Evolutionary conservation across 2,329 filamentous ascomycete genomes (phyloP).

Genomic region (Akanthomyces dipterigenus): DNA sequence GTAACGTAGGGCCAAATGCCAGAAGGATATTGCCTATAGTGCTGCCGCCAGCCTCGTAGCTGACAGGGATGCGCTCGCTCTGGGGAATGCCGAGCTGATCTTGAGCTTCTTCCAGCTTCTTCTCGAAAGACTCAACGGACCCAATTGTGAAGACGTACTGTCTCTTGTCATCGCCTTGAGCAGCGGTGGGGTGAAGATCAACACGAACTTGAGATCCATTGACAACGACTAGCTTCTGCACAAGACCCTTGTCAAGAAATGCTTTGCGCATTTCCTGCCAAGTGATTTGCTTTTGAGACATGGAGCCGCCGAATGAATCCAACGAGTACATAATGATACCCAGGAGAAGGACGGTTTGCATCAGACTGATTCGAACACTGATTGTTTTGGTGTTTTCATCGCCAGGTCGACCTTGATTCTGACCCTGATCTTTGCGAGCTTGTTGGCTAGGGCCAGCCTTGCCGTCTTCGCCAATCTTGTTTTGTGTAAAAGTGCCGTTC

Average conservation of each 20-base stretch:
- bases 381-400: slow-evolving; percentile 21
- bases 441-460: neutral
- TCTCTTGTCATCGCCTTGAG: slow-evolving; percentile 38
- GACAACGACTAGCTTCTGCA: slow-evolving; percentile 84
- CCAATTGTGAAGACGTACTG: slow-evolving; percentile 91
- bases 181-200: slow-evolving; percentile 70
- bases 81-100: slow-evolving; percentile 77
- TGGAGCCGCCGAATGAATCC: slow-evolving; percentile 32
- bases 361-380: slow-evolving; percentile 29
- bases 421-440: slow-evolving; percentile 7
- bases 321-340: slow-evolving; percentile 50
- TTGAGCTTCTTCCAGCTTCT: slow-evolving; percentile 81
- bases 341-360: slow-evolving; percentile 32
- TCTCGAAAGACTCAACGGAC: slow-evolving; percentile 88
- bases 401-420: slow-evolving; percentile 1
- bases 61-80: slow-evolving; percentile 86
- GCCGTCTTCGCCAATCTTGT: slow-evolving; percentile 13
- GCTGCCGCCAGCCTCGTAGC: slow-evolving; percentile 73
- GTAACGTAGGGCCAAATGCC: slow-evolving; percentile 75
- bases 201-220: slow-evolving; percentile 68
- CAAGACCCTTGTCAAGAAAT: slow-evolving; percentile 91
- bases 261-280: slow-evolving; percentile 95
- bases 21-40: slow-evolving; percentile 67
- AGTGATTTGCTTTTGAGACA: slow-evolving; percentile 68
- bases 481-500: slow-evolving; percentile 19